Evolutionary conservation across 371 early-diverging fungal genomes (phyloP), one percentile per base, ranked within the genome.

Genomic region (Syncephalis fuscata): DNA sequence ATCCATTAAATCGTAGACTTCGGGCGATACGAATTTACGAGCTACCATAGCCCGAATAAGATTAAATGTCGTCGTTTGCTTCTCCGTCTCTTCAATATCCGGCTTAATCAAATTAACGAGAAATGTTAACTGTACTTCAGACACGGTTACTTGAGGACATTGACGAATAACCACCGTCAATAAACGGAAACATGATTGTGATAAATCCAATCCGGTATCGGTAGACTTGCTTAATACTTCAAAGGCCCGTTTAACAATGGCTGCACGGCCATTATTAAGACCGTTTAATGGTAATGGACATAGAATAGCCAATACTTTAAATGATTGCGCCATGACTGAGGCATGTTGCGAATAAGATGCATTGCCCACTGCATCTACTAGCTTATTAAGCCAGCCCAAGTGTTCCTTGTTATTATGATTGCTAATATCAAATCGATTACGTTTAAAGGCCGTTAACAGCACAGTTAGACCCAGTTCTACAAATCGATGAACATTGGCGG

Each of bases 1-100:
- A 50, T 82, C 82, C 80, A 95, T 85, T 39, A 95, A 56, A 48
- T 93, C 91, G 56, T 94, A 96, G 52, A 97, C 69, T 57, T 88
- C 87, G 10, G 80, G 76, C 17, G 80, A 80, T 25, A 94, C 70
- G 50, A 88, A 76, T 49, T 88, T 80, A 19, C 90, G 80, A 0
- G 78, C 64, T 27, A 97, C 62, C 41, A 97, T 82, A 5, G 91
- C 85, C 19, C 83, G 75, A 39, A 95, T 70, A 14, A 97, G 58
- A 0, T 80, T 70, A 53, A 95, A 94, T 0, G 82, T 82, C 2
- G 84, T 84, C 1, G 77, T 65, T 57, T 90, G 91, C 2, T 76
- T 65, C 49, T 88, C 87, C 16, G 84, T 75, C 40, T 85, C 85
- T 55, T 90, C 91, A 47, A 97, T 60, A 57, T 95, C 91, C 10